Percentiles rank a stretch among this genome's conserved stretches.
phyloP scores from a whole-genome alignment of 2,329 filamentous ascomycete genomes.

The Cladosporium sp. region DNA sequence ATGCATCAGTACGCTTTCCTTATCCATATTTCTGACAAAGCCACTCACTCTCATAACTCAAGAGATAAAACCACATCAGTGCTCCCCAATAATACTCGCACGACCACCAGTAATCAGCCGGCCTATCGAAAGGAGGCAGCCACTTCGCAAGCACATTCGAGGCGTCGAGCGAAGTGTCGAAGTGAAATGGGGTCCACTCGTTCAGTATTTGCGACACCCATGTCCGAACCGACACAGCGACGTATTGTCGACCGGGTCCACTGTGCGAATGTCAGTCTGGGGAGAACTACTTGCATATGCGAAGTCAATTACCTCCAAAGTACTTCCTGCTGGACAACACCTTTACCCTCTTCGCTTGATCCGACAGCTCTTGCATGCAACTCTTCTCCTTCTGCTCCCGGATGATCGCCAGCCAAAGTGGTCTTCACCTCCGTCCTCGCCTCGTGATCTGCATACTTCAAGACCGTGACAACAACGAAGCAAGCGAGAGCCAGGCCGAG shows the following conservation, averaged over 20 bases:
- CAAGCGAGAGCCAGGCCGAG: neutral
- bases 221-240: neutral
- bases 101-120: slow-evolving; percentile 6
- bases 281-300: neutral
- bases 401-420: neutral
- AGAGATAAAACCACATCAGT: neutral
- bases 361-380: neutral
- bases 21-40: too few relatives aligned
- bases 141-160: neutral
- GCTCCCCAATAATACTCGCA: neutral
- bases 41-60: slow-evolving; percentile 10
- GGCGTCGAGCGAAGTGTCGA: neutral
- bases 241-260: neutral
- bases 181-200: neutral
- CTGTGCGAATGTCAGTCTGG: neutral
- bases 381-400: neutral
- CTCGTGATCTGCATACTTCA: neutral
- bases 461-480: neutral
- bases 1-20: neutral
- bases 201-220: neutral
- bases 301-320: neutral
- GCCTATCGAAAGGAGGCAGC: neutral
- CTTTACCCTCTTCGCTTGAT: neutral
- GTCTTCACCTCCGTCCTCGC: neutral
- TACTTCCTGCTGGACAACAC: neutral